Evolutionary conservation across 768 basidiomycete genomes (phyloP).

Genomic region (Suillus ampliporus): DNA sequence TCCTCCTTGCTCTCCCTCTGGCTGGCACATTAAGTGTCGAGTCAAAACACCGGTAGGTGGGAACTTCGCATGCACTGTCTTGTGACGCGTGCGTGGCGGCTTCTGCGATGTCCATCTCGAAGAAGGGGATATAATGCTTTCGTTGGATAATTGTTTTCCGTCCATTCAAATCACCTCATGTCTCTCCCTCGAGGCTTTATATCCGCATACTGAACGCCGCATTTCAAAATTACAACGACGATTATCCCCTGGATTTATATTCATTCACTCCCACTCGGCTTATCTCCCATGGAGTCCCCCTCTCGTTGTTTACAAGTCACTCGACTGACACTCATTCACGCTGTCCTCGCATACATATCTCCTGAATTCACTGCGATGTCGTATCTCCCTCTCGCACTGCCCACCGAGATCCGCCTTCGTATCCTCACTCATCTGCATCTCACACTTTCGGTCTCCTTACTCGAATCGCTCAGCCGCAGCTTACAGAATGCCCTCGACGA

Average conservation of each 20-base stretch:
- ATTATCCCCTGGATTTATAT: neutral
- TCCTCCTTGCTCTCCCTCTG: constrained; percentile 10
- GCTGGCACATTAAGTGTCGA: constrained; percentile 3
- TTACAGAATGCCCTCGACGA: constrained; percentile 35
- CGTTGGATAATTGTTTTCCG: constrained; percentile 1
- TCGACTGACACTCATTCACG: constrained; percentile 54
- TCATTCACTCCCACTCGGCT: neutral
- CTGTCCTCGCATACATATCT: constrained; percentile 55
- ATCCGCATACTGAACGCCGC: constrained; percentile 21
- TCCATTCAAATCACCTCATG: constrained; percentile 16
- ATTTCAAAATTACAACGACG: neutral
- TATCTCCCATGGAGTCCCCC: constrained; percentile 22
- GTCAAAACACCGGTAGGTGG: neutral
- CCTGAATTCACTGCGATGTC: constrained; percentile 46
- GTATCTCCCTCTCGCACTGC: constrained; percentile 38
- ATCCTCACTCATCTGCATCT: constrained; percentile 56
- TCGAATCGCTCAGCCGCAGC: constrained; percentile 47
- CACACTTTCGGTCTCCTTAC: constrained; percentile 46
- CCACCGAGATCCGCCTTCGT: constrained; percentile 57
- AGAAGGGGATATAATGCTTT: constrained; percentile 7
- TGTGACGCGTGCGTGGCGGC: neutral
- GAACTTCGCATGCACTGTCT: neutral
- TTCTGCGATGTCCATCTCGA: neutral
- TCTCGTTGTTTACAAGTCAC: constrained; percentile 38
- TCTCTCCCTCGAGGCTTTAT: constrained; percentile 29